These are phyloP conservation scores for Polygonum maritimum DNA, from an alignment of 148 eudicot species.

Conservation along the genomic window DNA sequence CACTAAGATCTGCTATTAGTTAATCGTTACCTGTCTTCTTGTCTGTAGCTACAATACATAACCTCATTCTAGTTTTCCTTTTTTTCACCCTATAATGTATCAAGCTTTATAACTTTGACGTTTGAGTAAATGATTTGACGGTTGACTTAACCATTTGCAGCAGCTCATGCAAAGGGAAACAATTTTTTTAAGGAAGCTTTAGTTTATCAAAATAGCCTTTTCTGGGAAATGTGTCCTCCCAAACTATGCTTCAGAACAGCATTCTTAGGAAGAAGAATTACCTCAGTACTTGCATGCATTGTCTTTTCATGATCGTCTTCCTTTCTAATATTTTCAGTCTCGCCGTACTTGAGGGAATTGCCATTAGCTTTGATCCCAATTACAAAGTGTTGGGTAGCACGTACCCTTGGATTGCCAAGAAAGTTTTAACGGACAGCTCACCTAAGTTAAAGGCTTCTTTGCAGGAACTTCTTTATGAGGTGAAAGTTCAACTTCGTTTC, in stretches of 20 bases:
- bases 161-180: background rate
- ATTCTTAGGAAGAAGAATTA: background rate
- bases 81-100: background rate
- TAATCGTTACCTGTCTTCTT: background rate
- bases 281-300: background rate
- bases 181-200: background rate
- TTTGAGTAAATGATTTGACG: background rate
- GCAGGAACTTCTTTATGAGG: conserved; percentile 76
- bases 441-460: conserved; percentile 71
- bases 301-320: background rate
- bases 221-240: background rate
- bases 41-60: background rate
- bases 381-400: conserved; percentile 96
- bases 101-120: background rate
- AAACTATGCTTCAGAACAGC: background rate
- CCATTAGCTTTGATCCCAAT: conserved; percentile 60
- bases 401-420: conserved; percentile 92
- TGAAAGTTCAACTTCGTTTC: conserved; percentile 9
- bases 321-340: conserved; percentile 33
- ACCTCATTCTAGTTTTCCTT: background rate
- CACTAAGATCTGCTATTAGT: background rate
- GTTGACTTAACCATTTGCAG: background rate
- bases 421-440: conserved; percentile 74
- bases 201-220: background rate
- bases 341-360: conserved; percentile 97